Evolutionary conservation across 1,139 yeast genomes (phyloP).

Genomic region (Suhomyces taliae): DNA sequence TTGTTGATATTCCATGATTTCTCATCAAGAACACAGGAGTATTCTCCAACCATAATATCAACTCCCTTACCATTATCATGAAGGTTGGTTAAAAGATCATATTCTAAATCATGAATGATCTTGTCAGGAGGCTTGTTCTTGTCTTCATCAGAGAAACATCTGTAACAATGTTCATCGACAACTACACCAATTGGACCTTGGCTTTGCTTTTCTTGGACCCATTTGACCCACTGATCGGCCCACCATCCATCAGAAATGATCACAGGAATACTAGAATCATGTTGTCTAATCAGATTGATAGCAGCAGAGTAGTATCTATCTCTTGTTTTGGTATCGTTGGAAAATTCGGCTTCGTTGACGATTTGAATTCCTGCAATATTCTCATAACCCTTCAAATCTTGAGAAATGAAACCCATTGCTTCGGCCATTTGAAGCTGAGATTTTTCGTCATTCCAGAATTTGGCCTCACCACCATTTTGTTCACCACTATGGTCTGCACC

Average conservation of each 20-base stretch:
- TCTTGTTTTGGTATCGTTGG: slow-evolving; percentile 50
- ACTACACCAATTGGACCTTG: slow-evolving; percentile 58
- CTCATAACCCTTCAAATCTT: slow-evolving; percentile 55
- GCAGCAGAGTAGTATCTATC: slow-evolving; percentile 70
- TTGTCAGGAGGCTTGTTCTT: slow-evolving; percentile 62
- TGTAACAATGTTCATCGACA: slow-evolving; percentile 81
- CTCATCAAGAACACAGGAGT: slow-evolving; percentile 82
- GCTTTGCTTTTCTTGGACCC: slow-evolving; percentile 50
- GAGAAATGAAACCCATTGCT: slow-evolving; percentile 59
- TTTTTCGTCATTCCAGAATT: slow-evolving; percentile 56
- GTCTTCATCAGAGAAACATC: slow-evolving; percentile 81
- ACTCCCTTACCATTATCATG: slow-evolving; percentile 49
- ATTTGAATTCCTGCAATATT: slow-evolving; percentile 82
- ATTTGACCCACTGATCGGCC: slow-evolving; percentile 74
- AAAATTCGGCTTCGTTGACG: slow-evolving; percentile 79
- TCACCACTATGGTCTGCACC: slow-evolving; percentile 82
- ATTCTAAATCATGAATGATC: slow-evolving; percentile 57
- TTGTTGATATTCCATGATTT: slow-evolving; percentile 63
- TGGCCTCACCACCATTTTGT: slow-evolving; percentile 50
- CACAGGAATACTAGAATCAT: slow-evolving; percentile 62
- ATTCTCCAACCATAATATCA: slow-evolving; percentile 86
- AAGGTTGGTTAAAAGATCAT: slow-evolving; percentile 53
- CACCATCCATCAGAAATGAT: slow-evolving; percentile 95
- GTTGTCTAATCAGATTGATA: slow-evolving; percentile 54
- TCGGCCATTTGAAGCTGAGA: slow-evolving; percentile 50